Conservation (phyloP, 345 rosid species). For the Luvunga scandens region DNA sequence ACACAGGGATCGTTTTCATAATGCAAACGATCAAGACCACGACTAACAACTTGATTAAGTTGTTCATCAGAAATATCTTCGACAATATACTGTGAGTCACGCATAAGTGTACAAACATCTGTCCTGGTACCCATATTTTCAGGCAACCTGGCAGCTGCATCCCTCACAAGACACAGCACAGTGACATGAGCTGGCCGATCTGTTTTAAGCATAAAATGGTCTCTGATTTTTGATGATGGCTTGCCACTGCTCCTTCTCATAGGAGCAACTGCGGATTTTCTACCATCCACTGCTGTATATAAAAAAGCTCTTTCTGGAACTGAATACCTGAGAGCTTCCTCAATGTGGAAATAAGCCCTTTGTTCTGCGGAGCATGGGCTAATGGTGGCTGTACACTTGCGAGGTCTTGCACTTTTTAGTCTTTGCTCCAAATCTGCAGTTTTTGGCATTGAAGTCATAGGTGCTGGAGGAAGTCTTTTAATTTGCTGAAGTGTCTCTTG, state of each 20-base stretch:
- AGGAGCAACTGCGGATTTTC: constrained; percentile 92
- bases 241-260: constrained; percentile 98
- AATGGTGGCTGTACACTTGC: constrained; percentile 88
- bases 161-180: constrained; percentile 93
- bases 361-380: constrained; percentile 77
- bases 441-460: constrained; percentile 48
- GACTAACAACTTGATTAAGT: constrained; percentile 93
- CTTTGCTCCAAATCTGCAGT: constrained; percentile 62
- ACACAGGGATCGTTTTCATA: constrained; percentile 99
- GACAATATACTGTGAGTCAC: constrained; percentile 87
- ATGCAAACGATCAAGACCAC: constrained; percentile 96
- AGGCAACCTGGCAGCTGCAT: constrained; percentile 96
- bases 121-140: constrained; percentile 98
- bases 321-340: constrained; percentile 86
- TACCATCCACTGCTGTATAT: constrained; percentile 98
- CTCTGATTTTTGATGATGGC: constrained; percentile 98
- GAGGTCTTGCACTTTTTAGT: constrained; percentile 92
- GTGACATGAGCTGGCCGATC: constrained; percentile 99
- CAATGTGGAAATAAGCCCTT: constrained; percentile 81
- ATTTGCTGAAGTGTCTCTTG: constrained; percentile 90
- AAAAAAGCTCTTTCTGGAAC: constrained; percentile 98
- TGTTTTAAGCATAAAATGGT: constrained; percentile 97
- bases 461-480: constrained; percentile 94
- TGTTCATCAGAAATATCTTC: constrained; percentile 92
- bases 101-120: constrained; percentile 93